phyloP scores from a whole-genome alignment of 2,329 filamentous ascomycete species.

The Microdochium nivale region DNA sequence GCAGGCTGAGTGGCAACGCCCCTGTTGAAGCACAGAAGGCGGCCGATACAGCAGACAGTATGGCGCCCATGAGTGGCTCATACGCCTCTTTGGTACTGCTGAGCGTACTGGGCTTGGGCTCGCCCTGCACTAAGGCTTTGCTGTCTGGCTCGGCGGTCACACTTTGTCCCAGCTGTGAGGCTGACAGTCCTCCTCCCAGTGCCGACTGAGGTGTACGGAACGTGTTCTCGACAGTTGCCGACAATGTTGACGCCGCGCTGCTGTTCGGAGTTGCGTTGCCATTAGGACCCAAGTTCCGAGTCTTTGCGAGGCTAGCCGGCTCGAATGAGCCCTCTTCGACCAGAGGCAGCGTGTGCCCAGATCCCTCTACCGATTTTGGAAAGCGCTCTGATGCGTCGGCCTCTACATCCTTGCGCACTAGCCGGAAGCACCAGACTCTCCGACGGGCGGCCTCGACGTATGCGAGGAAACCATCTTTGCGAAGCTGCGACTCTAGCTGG shows the following conservation, averaged over 20 bases:
- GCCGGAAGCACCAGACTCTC: slow-evolving; percentile 46
- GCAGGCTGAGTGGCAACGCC: slow-evolving; percentile 44
- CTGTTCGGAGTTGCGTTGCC: slow-evolving; percentile 32
- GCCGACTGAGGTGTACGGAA: slow-evolving; percentile 21
- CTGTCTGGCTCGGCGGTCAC: slow-evolving; percentile 17
- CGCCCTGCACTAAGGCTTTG: slow-evolving; percentile 17
- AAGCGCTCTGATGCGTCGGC: slow-evolving; percentile 21
- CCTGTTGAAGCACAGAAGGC: slow-evolving; percentile 38
- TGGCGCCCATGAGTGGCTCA: slow-evolving; percentile 45
- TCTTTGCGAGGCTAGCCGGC: slow-evolving; percentile 37
- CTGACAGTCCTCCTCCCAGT: slow-evolving; percentile 9
- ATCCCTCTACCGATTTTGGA: slow-evolving; percentile 31
- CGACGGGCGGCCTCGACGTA: slow-evolving; percentile 41
- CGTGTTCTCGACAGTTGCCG: slow-evolving; percentile 26
- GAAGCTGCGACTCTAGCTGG: slow-evolving; percentile 41
- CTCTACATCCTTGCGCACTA: slow-evolving; percentile 29
- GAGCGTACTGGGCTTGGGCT: slow-evolving; percentile 23
- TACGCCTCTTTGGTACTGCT: slow-evolving; percentile 36
- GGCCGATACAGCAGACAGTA: slow-evolving; percentile 39
- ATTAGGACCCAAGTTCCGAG: slow-evolving; percentile 28
- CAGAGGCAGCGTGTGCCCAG: slow-evolving; percentile 32
- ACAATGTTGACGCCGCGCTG: slow-evolving; percentile 33
- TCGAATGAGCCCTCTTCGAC: slow-evolving; percentile 44
- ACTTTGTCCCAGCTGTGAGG: slow-evolving; percentile 12
- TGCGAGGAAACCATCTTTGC: slow-evolving; percentile 43